These are phyloP conservation scores for Trichoderma aggressivum DNA, from an alignment of 2,329 filamentous ascomycete genomes.

Conservation along the genomic window DNA sequence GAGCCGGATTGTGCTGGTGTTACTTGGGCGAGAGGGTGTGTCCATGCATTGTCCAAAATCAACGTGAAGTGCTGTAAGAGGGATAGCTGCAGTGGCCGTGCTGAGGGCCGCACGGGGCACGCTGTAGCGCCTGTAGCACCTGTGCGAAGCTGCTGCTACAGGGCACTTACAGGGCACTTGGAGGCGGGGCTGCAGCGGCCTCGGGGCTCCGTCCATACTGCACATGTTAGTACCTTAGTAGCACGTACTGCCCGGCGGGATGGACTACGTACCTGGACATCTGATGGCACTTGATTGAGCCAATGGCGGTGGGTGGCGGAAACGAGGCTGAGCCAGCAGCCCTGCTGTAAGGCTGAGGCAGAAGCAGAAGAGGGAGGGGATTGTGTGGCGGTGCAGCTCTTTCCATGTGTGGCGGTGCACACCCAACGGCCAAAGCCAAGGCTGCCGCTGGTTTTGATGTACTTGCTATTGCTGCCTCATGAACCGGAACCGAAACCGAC, in stretches of 20 bases:
- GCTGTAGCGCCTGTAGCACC: not conserved
- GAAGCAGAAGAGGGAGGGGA: too few species aligned
- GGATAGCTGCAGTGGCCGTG: not conserved
- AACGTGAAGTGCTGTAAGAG: too few species aligned
- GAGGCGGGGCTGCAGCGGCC: not conserved
- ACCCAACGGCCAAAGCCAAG: not conserved
- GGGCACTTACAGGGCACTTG: too few species aligned
- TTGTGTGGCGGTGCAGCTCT: not conserved
- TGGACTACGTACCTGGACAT: too few species aligned
- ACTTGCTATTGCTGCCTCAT: not conserved
- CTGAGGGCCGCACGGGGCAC: not conserved
- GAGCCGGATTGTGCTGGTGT: not conserved
- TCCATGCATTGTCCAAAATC: too few species aligned
- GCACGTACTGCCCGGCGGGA: not conserved
- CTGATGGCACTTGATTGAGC: too few species aligned
- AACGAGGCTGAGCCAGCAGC: not conserved
- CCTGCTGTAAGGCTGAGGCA: constrained; percentile 10
- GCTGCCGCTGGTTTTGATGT: not conserved
- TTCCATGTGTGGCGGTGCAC: not conserved
- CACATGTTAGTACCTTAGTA: too few species aligned
- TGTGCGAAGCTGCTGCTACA: not conserved
- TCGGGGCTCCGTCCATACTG: too few species aligned
- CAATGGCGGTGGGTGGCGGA: not conserved
- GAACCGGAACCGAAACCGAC: not conserved
- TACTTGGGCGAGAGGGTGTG: not conserved